phyloP scores from a whole-genome alignment of 2,329 filamentous ascomycete genomes.

The Dothistroma septosporum region DNA sequence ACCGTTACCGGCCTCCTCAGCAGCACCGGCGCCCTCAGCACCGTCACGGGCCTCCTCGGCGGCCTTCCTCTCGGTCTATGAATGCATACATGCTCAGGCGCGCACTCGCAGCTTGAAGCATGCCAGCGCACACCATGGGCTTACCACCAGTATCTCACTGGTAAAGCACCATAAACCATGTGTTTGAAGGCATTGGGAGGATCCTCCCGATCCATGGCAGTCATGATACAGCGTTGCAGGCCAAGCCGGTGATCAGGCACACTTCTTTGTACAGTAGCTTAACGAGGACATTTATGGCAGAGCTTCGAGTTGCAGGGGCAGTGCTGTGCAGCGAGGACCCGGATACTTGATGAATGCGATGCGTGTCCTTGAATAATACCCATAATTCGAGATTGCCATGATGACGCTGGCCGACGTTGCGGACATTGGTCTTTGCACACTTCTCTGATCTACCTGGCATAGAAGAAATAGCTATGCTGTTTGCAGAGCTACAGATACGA shows the following conservation, averaged over 20 bases:
- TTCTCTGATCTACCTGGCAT: too few species aligned
- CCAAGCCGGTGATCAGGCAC: not conserved
- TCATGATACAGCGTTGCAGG: not conserved
- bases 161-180: too few species aligned
- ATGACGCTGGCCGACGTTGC: too few species aligned
- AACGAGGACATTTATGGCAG: not conserved
- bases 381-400: too few species aligned
- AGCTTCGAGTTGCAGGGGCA: not conserved
- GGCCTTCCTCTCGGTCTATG: constrained; percentile 4
- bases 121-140: not conserved
- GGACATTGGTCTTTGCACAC: too few species aligned
- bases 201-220: not conserved
- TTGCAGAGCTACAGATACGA: too few species aligned
- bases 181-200: not conserved
- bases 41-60: constrained; percentile 1
- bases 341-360: not conserved
- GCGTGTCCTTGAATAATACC: not conserved
- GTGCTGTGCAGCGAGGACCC: not conserved
- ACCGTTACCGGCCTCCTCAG: constrained; percentile 12
- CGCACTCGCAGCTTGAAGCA: not conserved
- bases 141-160: not conserved
- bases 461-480: too few species aligned
- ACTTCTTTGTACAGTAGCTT: not conserved
- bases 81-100: not conserved
- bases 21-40: constrained; percentile 3